Base-by-base conservation (phyloP, 1,139 yeast species). In the Suhomyces chickasaworum region DNA sequence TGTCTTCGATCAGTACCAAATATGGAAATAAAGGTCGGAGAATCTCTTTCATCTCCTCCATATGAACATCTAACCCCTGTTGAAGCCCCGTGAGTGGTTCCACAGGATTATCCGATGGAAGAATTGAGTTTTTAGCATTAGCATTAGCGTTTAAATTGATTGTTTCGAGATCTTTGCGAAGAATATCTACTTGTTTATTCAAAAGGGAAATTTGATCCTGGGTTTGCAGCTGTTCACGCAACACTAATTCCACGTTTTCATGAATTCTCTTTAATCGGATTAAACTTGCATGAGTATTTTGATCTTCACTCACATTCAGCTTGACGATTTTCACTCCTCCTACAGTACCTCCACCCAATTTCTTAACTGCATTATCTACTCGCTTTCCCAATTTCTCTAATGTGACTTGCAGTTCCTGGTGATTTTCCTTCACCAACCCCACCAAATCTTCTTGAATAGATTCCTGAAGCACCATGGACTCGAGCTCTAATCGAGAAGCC, bases 401-500 rank as follows among this genome's bases (percentile, higher is more conserved):
- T 1, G 36, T 15, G 7, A n/a, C 27, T 2, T 5, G 17, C 13
- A 23, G 32, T 2, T 37, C 39, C n/a, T 17, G n/a, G 3, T 46
- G 49, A 7, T 36, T 38, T 17, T 29, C 21, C 12, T 37, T 39
- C 9, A 45, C 37, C 20, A 46, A 29, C 1, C 35, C 50, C 33
- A 38, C 41, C 4, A 46, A 12, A n/a, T 41, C 42, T 8, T 41
- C 44, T 18, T 39, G 41, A 7, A 51, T 23, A n/a, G 42, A 25
- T 13, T 60, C 57, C 44, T 67, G 66, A 33, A 69, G 54, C 3
- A 66, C 60, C 12, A 65, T 49, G 1, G 71, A 62, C 45, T 69
- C 74, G 16, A 68, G 49, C 45, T 69, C 73, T 10, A 70, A 52
- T 37, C 64, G 54, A 1, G 72, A 62, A 1, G 73, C 74, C 71